Evolutionary conservation across 2,329 filamentous ascomycete genomes (phyloP), one percentile per base, ranked within the genome.

Genomic region (Penicillium vulpinum): DNA sequence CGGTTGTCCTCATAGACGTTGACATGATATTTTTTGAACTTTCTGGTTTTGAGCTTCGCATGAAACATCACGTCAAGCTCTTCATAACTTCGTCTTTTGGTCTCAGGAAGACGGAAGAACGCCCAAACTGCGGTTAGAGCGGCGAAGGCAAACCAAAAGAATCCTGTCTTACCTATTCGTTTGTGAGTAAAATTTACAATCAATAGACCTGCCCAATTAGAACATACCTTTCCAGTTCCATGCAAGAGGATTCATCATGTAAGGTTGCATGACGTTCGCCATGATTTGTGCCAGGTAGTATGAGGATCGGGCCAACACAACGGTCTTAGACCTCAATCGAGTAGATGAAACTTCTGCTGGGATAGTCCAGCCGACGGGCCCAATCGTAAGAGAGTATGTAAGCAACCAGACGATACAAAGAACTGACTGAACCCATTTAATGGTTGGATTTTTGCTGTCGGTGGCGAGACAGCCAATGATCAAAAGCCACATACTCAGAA

Each of bases 341-440:
- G 78, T 80, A 0, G 81, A 82, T 0, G 81, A 81, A 5, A 82
- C 74, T 62, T 85, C 82, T 0, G 81, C 76, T 13, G 83, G 70
- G 31, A 84, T 69, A 1, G 77, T 76, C 66, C 83, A 84, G 4
- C 78, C 80, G 2, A 82, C 75, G 0, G 82, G 81, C 0, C 82
- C 83, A 21, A 84, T 76, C 1, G 80, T 80, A 57, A 80, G 76
- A 66, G 80, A 79, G 67, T 84, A 85, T 3, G 80, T 73, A 48
- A 84, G 81, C 0, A 80, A 80, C 63, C 80, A 83, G 46, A 82
- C 65, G 44, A 85, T 77, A 28, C 83, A 74, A 60, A 84, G 67
- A 3, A 76, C 74, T 3, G 79, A 80, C 3, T 56, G 73, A 62
- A 63, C 62, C 57, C 65, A 70, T 36, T 54, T 58, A 1, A 71